Evolutionary conservation across 2,329 filamentous ascomycete genomes (phyloP).

Genomic region (Curvularia sp.): DNA sequence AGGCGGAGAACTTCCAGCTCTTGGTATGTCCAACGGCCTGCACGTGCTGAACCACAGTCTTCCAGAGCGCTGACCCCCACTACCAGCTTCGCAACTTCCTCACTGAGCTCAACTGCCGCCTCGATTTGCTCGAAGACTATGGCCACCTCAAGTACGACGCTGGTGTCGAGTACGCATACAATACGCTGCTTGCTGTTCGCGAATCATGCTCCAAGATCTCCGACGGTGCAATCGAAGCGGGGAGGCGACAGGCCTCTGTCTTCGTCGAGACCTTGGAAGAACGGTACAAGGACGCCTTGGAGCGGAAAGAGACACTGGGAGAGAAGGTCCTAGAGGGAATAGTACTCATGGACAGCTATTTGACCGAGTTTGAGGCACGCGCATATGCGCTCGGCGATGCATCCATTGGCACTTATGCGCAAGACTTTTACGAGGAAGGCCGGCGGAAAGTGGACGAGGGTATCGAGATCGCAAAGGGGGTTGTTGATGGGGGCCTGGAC

Average conservation of each 20-base stretch:
- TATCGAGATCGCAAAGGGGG: constrained; percentile 74
- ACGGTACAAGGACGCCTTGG: constrained; percentile 85
- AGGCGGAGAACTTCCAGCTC: constrained; percentile 58
- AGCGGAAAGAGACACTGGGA: constrained; percentile 83
- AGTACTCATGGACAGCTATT: constrained; percentile 81
- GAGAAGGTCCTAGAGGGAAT: constrained; percentile 91
- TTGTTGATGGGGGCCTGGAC: constrained; percentile 81
- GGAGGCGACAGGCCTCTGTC: constrained; percentile 81
- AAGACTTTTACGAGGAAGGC: constrained; percentile 77
- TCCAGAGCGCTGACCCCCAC: constrained; percentile 25
- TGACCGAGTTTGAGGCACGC: constrained; percentile 83
- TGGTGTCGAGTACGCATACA: constrained; percentile 83
- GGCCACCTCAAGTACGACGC: constrained; percentile 83
- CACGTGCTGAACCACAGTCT: neutral
- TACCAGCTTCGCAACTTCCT: constrained; percentile 78
- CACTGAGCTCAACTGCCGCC: constrained; percentile 80
- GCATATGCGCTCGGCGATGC: constrained; percentile 81
- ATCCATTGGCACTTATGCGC: constrained; percentile 75
- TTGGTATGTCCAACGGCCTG: constrained; percentile 39
- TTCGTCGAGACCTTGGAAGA: constrained; percentile 92
- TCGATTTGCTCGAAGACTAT: constrained; percentile 89
- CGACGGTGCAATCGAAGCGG: constrained; percentile 86
- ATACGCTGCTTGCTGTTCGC: constrained; percentile 84
- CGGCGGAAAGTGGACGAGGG: constrained; percentile 82
- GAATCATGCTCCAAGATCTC: constrained; percentile 89